Evolutionary conservation across 352 stramenopile species (phyloP).

Genomic region (Phytophthora ramorum): DNA sequence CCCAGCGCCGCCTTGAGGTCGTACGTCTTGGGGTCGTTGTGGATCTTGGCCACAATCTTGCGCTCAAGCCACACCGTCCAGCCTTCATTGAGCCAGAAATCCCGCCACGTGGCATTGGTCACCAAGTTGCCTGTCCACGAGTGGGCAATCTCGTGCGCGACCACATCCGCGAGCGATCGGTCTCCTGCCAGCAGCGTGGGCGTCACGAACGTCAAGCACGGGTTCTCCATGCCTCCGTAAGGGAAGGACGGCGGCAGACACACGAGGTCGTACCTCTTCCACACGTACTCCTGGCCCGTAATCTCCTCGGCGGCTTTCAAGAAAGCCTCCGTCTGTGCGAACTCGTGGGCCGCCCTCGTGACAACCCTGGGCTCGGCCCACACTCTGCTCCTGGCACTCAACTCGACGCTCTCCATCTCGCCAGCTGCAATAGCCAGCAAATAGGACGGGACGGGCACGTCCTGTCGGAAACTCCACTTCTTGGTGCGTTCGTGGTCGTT

Average conservation of each 20-base stretch:
- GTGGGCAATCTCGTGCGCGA: slow-evolving; percentile 97
- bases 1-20: slow-evolving; percentile 62
- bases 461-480: slow-evolving; percentile 84
- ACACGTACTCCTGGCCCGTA: slow-evolving; percentile 93
- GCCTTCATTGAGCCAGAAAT: slow-evolving; percentile 99
- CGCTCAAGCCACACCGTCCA: slow-evolving; percentile 97
- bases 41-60: slow-evolving; percentile 91
- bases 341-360: slow-evolving; percentile 92
- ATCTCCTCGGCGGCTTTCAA: slow-evolving; percentile 93
- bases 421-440: slow-evolving; percentile 94
- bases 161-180: slow-evolving; percentile 93
- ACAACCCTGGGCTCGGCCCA: slow-evolving; percentile 95
- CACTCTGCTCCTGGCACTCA: slow-evolving; percentile 85
- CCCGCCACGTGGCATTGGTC: slow-evolving; percentile 94
- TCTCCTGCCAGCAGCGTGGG: slow-evolving; percentile 95
- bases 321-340: slow-evolving; percentile 94
- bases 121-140: slow-evolving; percentile 97
- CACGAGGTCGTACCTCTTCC: slow-evolving; percentile 97
- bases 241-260: slow-evolving; percentile 95
- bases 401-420: slow-evolving; percentile 86
- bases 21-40: slow-evolving; percentile 48
- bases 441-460: slow-evolving; percentile 94
- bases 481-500: slow-evolving; percentile 30
- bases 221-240: slow-evolving; percentile 76
- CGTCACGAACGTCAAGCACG: slow-evolving; percentile 96